phyloP scores from a whole-genome alignment of 1,284 basidiomycete species.

The Neonothopanus nambi region DNA sequence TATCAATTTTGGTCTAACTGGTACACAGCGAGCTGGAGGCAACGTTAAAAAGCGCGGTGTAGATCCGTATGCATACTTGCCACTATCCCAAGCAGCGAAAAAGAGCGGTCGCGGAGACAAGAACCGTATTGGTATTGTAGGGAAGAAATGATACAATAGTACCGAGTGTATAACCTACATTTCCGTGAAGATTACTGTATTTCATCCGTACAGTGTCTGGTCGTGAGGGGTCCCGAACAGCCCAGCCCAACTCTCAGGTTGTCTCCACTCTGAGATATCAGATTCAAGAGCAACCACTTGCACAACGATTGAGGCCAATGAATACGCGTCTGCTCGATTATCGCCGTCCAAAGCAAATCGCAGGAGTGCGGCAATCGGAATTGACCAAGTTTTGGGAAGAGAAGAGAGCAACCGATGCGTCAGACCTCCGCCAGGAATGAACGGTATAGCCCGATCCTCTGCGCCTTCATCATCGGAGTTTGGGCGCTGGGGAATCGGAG shows the following conservation, averaged over 20 bases:
- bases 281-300: slow-evolving; percentile 45
- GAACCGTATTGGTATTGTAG: slow-evolving; percentile 49
- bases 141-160: slow-evolving; percentile 39
- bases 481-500: slow-evolving; percentile 39
- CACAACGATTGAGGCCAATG: slow-evolving; percentile 56
- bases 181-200: too few relatives aligned
- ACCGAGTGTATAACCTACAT: not conserved
- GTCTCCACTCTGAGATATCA: slow-evolving; percentile 46
- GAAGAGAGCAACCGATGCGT: slow-evolving; percentile 64
- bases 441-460: slow-evolving; percentile 40
- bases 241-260: slow-evolving; percentile 68
- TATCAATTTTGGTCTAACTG: not conserved
- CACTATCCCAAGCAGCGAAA: slow-evolving; percentile 82
- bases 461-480: slow-evolving; percentile 29
- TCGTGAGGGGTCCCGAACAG: slow-evolving; percentile 75
- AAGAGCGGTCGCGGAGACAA: slow-evolving; percentile 48
- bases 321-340: slow-evolving; percentile 69
- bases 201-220: slow-evolving; percentile 64
- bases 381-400: slow-evolving; percentile 53
- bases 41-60: slow-evolving; percentile 86
- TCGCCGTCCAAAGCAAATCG: slow-evolving; percentile 79
- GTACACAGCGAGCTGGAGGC: slow-evolving; percentile 81
- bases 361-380: slow-evolving; percentile 55
- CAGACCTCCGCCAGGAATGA: slow-evolving; percentile 77
- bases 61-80: slow-evolving; percentile 92